Conservation (phyloP, 768 basidiomycete genomes). For the Tylopilus felleus region DNA sequence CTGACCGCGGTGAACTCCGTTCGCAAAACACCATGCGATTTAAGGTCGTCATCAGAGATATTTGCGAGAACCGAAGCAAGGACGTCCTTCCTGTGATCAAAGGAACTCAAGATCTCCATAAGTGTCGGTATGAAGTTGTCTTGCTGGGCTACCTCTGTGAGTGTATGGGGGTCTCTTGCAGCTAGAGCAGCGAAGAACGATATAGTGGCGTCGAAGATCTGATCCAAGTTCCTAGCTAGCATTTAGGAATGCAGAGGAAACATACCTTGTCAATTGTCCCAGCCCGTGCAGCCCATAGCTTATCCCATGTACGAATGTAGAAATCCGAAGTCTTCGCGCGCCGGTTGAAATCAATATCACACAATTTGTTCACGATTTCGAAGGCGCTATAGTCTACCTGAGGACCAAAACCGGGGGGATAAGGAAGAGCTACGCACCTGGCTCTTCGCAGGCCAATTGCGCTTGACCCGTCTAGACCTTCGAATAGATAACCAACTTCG, state of each 20-base stretch:
- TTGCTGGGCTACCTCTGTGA: constrained; percentile 50
- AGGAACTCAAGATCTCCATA: constrained; percentile 38
- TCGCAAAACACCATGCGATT: constrained; percentile 50
- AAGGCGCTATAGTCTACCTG: constrained; percentile 50
- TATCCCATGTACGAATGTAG: constrained; percentile 63
- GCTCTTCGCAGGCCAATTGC: constrained; percentile 58
- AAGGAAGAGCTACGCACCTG: constrained; percentile 43
- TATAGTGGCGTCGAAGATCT: constrained; percentile 67
- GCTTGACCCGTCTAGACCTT: constrained; percentile 60
- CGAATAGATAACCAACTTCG: constrained; percentile 82
- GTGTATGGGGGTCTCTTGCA: constrained; percentile 53
- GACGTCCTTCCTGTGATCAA: constrained; percentile 42
- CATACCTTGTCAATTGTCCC: constrained; percentile 58
- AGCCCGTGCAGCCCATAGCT: constrained; percentile 55
- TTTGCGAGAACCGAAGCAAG: constrained; percentile 41
- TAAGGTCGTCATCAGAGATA: constrained; percentile 43
- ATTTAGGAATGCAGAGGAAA: constrained; percentile 12
- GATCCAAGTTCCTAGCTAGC: not conserved
- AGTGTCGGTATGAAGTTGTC: constrained; percentile 40
- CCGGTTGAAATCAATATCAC: constrained; percentile 70
- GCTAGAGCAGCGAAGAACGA: constrained; percentile 61
- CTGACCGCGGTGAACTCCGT: constrained; percentile 57
- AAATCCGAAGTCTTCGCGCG: constrained; percentile 80
- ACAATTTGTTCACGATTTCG: constrained; percentile 72
- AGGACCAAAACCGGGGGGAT: not conserved